These are phyloP conservation scores for Blastobotrys muscicola DNA, from an alignment of 805 yeast species.

Conservation along the genomic window DNA sequence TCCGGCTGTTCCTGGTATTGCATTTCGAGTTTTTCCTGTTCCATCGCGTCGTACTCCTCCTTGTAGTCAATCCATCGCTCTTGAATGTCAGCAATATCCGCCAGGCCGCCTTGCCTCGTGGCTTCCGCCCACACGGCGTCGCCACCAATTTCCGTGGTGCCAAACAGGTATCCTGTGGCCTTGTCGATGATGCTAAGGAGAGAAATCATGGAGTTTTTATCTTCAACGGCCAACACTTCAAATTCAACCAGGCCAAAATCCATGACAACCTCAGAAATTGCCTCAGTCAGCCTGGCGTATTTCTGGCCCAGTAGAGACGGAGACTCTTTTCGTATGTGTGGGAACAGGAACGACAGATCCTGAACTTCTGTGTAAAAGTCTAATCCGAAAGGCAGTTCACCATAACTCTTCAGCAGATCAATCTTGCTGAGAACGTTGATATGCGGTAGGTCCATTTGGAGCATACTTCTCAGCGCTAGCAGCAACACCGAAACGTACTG, in stretches of 20 bases:
- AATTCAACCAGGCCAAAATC: conserved; percentile 83
- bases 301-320: conserved; percentile 51
- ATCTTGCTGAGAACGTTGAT: conserved; percentile 88
- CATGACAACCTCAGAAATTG: conserved; percentile 73
- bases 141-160: conserved; percentile 92
- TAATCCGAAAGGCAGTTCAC: conserved; percentile 64
- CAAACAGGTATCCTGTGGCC: conserved; percentile 89
- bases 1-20: conserved; percentile 30
- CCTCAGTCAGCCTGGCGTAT: conserved; percentile 59
- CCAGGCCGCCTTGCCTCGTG: conserved; percentile 56
- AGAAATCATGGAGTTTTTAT: conserved; percentile 84
- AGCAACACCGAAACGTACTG: conserved; percentile 77
- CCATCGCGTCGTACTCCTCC: conserved; percentile 60
- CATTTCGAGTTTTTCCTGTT: conserved; percentile 37
- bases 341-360: conserved; percentile 60
- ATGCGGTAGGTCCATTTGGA: conserved; percentile 87
- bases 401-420: conserved; percentile 69
- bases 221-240: conserved; percentile 85
- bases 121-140: conserved; percentile 98
- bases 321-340: conserved; percentile 62
- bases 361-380: conserved; percentile 91
- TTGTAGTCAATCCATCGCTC: conserved; percentile 93
- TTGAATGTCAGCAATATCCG: conserved; percentile 61
- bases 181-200: conserved; percentile 71
- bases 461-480: conserved; percentile 80